Conservation (phyloP, 2,329 filamentous ascomycete genomes). For the Uncinocarpus reesii region DNA sequence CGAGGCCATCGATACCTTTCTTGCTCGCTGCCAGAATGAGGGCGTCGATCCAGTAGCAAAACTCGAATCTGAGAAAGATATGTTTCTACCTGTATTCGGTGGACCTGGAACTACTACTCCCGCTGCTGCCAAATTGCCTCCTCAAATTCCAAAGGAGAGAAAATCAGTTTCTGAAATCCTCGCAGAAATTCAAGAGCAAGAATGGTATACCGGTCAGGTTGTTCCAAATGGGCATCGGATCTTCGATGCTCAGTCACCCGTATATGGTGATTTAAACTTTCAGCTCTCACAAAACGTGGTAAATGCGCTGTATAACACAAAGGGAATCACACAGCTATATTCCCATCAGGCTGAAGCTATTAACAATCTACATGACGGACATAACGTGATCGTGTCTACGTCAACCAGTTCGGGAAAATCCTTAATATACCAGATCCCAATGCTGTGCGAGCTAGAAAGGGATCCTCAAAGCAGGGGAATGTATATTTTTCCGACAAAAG, state of each 20-base stretch:
- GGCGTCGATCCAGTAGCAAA: slow-evolving; percentile 56
- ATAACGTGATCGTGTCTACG: slow-evolving; percentile 84
- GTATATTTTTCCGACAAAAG: slow-evolving; percentile 98
- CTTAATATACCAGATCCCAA: slow-evolving; percentile 92
- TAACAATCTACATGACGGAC: slow-evolving; percentile 70
- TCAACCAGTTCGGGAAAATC: slow-evolving; percentile 96
- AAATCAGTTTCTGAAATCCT: slow-evolving; percentile 76
- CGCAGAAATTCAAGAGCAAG: slow-evolving; percentile 64
- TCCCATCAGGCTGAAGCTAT: slow-evolving; percentile 90
- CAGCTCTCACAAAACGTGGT: slow-evolving; percentile 80
- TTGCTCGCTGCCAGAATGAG: slow-evolving; percentile 60
- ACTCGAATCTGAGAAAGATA: slow-evolving; percentile 50
- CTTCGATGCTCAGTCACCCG: slow-evolving; percentile 71
- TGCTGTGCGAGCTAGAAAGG: slow-evolving; percentile 73
- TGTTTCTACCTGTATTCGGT: slow-evolving; percentile 54
- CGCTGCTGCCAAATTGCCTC: slow-evolving; percentile 45
- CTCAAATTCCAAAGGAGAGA: slow-evolving; percentile 66
- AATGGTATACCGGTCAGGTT: slow-evolving; percentile 88
- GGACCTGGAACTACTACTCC: slow-evolving; percentile 30
- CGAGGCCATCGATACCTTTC: slow-evolving; percentile 63
- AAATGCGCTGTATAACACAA: slow-evolving; percentile 91
- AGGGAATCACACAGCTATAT: slow-evolving; percentile 75
- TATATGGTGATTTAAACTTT: slow-evolving; percentile 77
- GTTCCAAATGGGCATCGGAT: slow-evolving; percentile 87
- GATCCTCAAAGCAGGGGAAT: slow-evolving; percentile 71